Conservation (phyloP, 202 grass and related monocot species). For the Saccharum hybrid region DNA sequence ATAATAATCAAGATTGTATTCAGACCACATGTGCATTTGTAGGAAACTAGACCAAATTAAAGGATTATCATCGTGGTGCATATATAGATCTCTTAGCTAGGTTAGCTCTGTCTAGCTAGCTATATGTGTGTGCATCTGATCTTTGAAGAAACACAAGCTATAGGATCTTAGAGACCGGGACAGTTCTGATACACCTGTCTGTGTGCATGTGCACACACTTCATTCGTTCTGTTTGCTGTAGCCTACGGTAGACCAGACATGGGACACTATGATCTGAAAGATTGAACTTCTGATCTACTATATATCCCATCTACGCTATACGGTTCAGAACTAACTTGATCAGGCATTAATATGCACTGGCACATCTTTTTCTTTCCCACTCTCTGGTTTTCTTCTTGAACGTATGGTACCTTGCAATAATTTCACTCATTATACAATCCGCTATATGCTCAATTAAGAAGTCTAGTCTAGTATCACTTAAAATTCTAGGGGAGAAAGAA, state of each 20-base stretch:
- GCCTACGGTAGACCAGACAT: not conserved
- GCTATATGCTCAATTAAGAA: not conserved
- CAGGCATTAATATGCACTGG: not conserved
- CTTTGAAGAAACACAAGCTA: slow-evolving; percentile 14
- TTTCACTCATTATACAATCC: not conserved
- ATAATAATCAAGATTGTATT: not conserved
- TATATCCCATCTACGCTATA: not conserved
- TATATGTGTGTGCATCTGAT: not conserved
- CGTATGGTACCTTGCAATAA: not conserved
- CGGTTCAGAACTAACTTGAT: not conserved
- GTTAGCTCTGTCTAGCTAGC: not conserved
- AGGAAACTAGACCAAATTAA: not conserved
- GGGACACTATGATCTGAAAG: not conserved
- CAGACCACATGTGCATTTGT: not conserved
- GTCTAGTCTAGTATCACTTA: not conserved
- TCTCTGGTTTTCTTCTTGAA: not conserved
- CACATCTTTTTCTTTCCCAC: not conserved
- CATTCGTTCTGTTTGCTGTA: not conserved
- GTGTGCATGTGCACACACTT: not conserved
- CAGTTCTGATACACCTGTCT: not conserved
- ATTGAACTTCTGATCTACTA: not conserved
- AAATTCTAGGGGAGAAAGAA: not conserved
- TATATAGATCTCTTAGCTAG: not conserved
- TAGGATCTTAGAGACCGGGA: slow-evolving; percentile 9
- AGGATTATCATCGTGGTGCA: not conserved